phyloP scores from a whole-genome alignment of 345 rosid species.

The Melaleuca alternifolia region DNA sequence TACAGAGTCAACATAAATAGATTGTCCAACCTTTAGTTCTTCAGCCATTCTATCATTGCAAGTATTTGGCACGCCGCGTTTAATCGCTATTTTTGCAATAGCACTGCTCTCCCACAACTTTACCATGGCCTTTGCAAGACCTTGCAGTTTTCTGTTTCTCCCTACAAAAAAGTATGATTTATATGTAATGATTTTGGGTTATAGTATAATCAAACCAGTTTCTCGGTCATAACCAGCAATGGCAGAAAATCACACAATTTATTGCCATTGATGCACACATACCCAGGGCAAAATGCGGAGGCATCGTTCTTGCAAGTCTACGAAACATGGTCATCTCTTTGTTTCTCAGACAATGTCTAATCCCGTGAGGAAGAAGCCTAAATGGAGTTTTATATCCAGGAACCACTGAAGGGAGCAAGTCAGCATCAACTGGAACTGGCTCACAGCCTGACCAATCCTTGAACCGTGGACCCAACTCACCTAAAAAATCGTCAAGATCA shows the following conservation, averaged over 20 bases:
- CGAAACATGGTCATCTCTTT: constrained; percentile 59
- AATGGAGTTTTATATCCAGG: constrained; percentile 63
- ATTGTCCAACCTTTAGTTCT: constrained; percentile 62
- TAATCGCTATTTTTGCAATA: constrained; percentile 86
- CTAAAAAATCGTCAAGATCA: constrained; percentile 55
- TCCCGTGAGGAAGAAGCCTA: constrained; percentile 64
- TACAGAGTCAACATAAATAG: neutral
- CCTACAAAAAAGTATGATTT: constrained; percentile 29
- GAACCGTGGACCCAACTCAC: constrained; percentile 81
- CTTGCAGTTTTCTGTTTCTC: constrained; percentile 78
- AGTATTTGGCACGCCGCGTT: constrained; percentile 73
- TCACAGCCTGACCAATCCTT: constrained; percentile 83
- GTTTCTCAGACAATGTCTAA: constrained; percentile 44
- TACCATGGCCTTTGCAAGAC: constrained; percentile 74
- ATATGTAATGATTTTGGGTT: neutral
- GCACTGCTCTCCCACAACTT: constrained; percentile 84
- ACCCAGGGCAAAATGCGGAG: constrained; percentile 95
- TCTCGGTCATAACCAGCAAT: neutral
- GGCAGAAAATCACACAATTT: neutral
- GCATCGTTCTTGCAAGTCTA: constrained; percentile 50
- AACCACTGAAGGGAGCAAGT: constrained; percentile 66
- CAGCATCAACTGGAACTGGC: constrained; percentile 94
- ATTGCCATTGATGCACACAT: neutral
- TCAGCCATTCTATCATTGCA: constrained; percentile 93
- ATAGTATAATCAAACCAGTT: neutral